These are phyloP conservation scores for Xylariaceae sp. DNA, from an alignment of 2,329 filamentous ascomycete species.

Conservation along the genomic window DNA sequence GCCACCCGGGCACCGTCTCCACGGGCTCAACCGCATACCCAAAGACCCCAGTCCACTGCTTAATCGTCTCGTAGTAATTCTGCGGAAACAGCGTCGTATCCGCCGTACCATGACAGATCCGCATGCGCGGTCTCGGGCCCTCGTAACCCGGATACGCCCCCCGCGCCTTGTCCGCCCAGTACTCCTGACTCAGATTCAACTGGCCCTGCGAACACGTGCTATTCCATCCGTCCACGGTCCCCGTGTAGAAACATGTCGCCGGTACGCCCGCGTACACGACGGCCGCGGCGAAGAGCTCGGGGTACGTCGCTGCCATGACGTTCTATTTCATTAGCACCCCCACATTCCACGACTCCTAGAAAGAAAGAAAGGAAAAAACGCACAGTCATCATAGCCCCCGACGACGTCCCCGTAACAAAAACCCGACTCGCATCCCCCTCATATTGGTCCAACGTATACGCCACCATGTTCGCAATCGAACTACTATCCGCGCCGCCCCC, in stretches of 20 bases:
- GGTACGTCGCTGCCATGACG: slow-evolving; percentile 43
- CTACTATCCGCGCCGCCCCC: slow-evolving; percentile 53
- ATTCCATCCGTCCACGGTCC: slow-evolving; percentile 45
- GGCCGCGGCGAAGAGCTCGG: slow-evolving; percentile 43
- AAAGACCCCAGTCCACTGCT: slow-evolving; percentile 37
- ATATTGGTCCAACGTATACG: slow-evolving; percentile 49
- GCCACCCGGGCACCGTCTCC: slow-evolving; percentile 15
- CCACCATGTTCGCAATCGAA: slow-evolving; percentile 55
- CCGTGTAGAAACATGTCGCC: slow-evolving; percentile 40
- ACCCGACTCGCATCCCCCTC: slow-evolving; percentile 46
- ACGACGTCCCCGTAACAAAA: slow-evolving; percentile 48
- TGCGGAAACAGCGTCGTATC: slow-evolving; percentile 31
- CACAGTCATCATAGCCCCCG: slow-evolving; percentile 48
- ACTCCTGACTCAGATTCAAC: slow-evolving; percentile 37
- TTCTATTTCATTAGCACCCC: slow-evolving; percentile 27
- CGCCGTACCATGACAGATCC: slow-evolving; percentile 32
- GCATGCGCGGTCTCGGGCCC: slow-evolving; percentile 31
- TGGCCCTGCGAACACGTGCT: slow-evolving; percentile 46
- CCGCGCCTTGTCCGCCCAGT: slow-evolving; percentile 45
- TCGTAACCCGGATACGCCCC: slow-evolving; percentile 35
- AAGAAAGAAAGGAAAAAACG: not conserved
- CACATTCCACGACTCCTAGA: no score
- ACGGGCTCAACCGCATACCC: slow-evolving; percentile 26
- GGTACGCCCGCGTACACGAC: slow-evolving; percentile 41
- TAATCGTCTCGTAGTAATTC: slow-evolving; percentile 32